Conservation (phyloP, 2,329 filamentous ascomycete species). For the Pestalotiopsis sp. region DNA sequence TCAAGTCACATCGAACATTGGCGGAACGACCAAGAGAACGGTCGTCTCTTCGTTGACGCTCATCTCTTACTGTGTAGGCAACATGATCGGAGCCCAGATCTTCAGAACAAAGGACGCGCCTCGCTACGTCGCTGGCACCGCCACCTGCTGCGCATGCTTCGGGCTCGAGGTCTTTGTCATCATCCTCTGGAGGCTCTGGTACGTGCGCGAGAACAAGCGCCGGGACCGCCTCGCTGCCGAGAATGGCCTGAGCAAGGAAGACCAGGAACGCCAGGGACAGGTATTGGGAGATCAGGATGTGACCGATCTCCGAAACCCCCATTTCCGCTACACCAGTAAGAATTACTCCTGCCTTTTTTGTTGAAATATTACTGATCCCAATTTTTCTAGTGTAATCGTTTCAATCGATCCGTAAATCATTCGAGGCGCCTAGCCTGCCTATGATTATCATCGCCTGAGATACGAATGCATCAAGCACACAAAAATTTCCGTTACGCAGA, state of each 20-base stretch:
- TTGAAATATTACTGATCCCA: neutral
- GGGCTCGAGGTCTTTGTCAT: conserved; percentile 28
- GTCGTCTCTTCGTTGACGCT: conserved; percentile 20
- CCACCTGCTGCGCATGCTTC: conserved; percentile 27
- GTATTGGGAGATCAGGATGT: conserved; percentile 27
- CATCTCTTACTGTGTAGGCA: conserved; percentile 22
- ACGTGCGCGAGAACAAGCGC: conserved; percentile 29
- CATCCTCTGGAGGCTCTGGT: conserved; percentile 28
- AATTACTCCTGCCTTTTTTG: neutral
- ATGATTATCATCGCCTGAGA: too few relatives aligned
- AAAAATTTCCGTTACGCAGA: too few relatives aligned
- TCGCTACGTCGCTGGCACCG: conserved; percentile 20
- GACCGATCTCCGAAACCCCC: conserved; percentile 22
- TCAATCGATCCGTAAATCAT: too few relatives aligned
- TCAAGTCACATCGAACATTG: conserved; percentile 26
- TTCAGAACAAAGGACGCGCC: conserved; percentile 23
- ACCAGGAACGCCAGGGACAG: conserved; percentile 26
- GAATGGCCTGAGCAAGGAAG: conserved; percentile 28
- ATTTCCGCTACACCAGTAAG: conserved; percentile 17
- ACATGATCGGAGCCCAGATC: conserved; percentile 24
- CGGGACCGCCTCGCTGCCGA: conserved; percentile 23
- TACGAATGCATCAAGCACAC: too few relatives aligned
- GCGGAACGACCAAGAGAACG: conserved; percentile 24
- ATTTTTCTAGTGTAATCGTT: too few relatives aligned
- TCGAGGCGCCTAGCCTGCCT: too few relatives aligned